phyloP scores from a whole-genome alignment of 306 rosid species.

The Medicago arabica region DNA sequence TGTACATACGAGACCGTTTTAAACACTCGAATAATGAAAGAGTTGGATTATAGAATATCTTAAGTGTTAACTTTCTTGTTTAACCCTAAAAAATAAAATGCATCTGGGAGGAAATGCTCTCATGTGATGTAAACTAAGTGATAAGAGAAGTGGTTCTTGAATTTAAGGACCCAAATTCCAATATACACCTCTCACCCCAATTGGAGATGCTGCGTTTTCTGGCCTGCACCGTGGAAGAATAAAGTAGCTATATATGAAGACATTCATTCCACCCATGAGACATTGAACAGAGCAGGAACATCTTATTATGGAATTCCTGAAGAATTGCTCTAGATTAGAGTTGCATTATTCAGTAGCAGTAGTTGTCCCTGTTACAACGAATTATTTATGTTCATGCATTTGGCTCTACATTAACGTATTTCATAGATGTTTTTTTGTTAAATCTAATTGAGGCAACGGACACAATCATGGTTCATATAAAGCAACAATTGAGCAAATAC shows the following conservation, averaged over 20 bases:
- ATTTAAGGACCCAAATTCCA: background rate
- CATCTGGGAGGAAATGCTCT: too few relatives aligned
- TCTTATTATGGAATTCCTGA: slow-evolving; percentile 25
- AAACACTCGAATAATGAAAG: too few relatives aligned
- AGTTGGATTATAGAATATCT: too few relatives aligned
- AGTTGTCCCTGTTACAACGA: background rate
- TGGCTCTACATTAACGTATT: background rate
- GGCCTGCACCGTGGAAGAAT: slow-evolving; percentile 39
- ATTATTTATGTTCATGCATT: slow-evolving; percentile 7
- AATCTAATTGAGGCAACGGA: background rate
- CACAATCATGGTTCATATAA: too few relatives aligned
- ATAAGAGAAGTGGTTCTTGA: too few relatives aligned
- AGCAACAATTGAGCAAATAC: too few relatives aligned
- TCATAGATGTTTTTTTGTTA: background rate
- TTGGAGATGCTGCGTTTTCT: background rate
- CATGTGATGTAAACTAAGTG: too few relatives aligned
- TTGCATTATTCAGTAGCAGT: background rate
- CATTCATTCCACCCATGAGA: slow-evolving; percentile 45
- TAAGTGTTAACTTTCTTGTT: background rate
- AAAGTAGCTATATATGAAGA: slow-evolving; percentile 9
- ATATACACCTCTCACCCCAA: too few relatives aligned
- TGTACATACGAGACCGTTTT: too few relatives aligned
- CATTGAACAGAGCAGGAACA: slow-evolving; percentile 26
- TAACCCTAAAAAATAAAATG: background rate
- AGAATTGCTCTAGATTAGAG: slow-evolving; percentile 33